Evolutionary conservation across 176 grass and related monocot species (phyloP).

Genomic region (Aegilops bicornis): DNA sequence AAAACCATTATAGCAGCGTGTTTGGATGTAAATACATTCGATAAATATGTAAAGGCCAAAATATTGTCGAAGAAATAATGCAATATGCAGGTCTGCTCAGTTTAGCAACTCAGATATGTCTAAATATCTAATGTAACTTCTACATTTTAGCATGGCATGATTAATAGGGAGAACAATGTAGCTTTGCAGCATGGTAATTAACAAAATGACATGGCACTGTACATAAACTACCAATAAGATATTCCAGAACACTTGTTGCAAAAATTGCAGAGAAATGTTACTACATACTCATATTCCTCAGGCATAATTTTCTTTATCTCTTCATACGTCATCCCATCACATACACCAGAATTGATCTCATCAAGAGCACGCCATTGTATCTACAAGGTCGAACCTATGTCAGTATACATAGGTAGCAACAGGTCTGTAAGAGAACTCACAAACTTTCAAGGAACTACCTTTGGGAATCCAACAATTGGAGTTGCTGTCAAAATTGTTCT

Average conservation of each 20-base stretch:
- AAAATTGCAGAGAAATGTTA: conserved; percentile 26
- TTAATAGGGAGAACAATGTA: neutral
- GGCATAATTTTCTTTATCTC: conserved; percentile 98
- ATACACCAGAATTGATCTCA: conserved; percentile 96
- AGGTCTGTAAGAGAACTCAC: conserved; percentile 13
- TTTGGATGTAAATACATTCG: conserved; percentile 13
- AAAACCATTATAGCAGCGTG: neutral
- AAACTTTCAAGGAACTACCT: conserved; percentile 49
- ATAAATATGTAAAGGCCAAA: neutral
- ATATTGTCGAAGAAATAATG: neutral
- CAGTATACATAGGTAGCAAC: conserved; percentile 18
- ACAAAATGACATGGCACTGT: neutral
- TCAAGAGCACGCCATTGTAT: conserved; percentile 99
- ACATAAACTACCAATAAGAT: neutral
- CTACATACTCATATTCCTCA: conserved; percentile 89
- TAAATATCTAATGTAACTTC: neutral
- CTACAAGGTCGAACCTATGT: conserved; percentile 42
- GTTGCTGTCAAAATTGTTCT: conserved; percentile 95
- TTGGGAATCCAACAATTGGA: conserved; percentile 95
- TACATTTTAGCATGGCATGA: neutral
- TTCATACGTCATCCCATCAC: conserved; percentile 99
- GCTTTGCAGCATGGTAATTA: neutral
- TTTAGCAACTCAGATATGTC: neutral
- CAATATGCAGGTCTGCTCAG: neutral
- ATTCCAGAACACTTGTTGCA: neutral